Evolutionary conservation across 768 basidiomycete genomes (phyloP), one percentile per base, ranked within the genome.

Genomic region (Lactifluus pinguis): DNA sequence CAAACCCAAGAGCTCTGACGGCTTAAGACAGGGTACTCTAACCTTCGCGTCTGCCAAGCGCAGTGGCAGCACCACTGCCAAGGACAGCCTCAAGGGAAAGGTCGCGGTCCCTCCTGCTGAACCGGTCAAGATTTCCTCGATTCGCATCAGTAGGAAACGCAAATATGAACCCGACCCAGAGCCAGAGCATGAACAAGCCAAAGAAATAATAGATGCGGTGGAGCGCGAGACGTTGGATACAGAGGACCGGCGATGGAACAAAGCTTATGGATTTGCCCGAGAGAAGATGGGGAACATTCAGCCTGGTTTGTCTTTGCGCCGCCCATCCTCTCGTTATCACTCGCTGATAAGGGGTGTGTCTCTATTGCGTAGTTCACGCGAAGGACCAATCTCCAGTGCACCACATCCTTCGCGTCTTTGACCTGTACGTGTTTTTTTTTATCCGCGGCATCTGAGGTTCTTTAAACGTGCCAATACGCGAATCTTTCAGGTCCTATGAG

Each of bases 381-480:
- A 75, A 85, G 63, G 77, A 75, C 3, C 78, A 87, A 67, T 83
- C 79, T 47, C 82, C 75, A 64, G 77, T 91, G 5, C 79, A 89
- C 61, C 79, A 87, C 49, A 87, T 91, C 52, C 80, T 92, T 29
- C 82, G 86, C 13, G 79, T 84, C n/a, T 92, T 92, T 66, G 92
- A 92, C 69, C 73, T 88, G 85, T 87, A 67, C 61, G 80, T 70
- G 21, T 55, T 45, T 44, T 25, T 44, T 25, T 25, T 29, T 30
- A 6, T 45, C 19, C n/a, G n/a, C 58, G 30, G 49, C 30, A 25
- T 9, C 25, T 19, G 17, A 52, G 6, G 51, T 25, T 38, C 21
- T 10, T 34, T 21, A 30, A 36, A 47, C 19, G 48, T 58, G 21
- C 49, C 65, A 50, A 69, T 59, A 13, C 11, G 55, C 6, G 4